Evolutionary conservation across 805 yeast species (phyloP).

Genomic region (Candida ascalaphidarum): DNA sequence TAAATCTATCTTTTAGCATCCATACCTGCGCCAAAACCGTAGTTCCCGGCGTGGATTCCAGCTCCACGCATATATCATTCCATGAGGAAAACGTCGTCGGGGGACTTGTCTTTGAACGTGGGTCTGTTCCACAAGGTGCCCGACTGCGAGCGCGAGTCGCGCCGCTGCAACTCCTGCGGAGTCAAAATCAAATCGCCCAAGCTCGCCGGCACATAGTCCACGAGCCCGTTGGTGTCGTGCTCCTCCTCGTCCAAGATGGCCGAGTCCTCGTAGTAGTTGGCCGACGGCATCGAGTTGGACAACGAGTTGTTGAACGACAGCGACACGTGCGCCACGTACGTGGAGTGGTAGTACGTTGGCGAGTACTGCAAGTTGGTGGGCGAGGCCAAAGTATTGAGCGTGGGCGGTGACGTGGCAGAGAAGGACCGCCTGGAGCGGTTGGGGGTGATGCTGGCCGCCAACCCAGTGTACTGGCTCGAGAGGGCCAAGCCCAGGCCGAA

Average conservation of each 20-base stretch:
- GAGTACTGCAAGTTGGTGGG: slow-evolving; percentile 2
- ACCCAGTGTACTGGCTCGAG: slow-evolving; percentile 2
- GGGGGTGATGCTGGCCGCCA: neutral
- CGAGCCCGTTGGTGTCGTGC: slow-evolving; percentile 13
- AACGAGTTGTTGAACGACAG: neutral
- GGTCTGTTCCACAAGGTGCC: slow-evolving; percentile 34
- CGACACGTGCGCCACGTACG: neutral
- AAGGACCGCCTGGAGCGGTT: slow-evolving; percentile 1
- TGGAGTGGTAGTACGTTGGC: slow-evolving; percentile 5
- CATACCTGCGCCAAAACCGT: too few species aligned
- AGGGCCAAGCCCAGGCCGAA: slow-evolving; percentile 1
- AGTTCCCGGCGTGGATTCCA: too few species aligned
- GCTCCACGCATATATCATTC: too few species aligned
- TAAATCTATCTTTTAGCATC: neutral
- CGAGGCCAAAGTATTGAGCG: too few species aligned
- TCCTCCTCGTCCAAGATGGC: slow-evolving; percentile 31
- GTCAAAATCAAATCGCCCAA: slow-evolving; percentile 68
- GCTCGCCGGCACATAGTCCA: slow-evolving; percentile 73
- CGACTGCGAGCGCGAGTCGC: slow-evolving; percentile 56
- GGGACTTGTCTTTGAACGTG: slow-evolving; percentile 4
- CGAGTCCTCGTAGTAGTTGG: slow-evolving; percentile 5
- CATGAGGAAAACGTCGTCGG: slow-evolving; percentile 32
- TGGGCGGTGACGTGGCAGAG: neutral
- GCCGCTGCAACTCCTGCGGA: slow-evolving; percentile 62
- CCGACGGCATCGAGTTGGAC: neutral